Conservation (phyloP, 2,329 filamentous ascomycete species). For the Fusarium buharicum region DNA sequence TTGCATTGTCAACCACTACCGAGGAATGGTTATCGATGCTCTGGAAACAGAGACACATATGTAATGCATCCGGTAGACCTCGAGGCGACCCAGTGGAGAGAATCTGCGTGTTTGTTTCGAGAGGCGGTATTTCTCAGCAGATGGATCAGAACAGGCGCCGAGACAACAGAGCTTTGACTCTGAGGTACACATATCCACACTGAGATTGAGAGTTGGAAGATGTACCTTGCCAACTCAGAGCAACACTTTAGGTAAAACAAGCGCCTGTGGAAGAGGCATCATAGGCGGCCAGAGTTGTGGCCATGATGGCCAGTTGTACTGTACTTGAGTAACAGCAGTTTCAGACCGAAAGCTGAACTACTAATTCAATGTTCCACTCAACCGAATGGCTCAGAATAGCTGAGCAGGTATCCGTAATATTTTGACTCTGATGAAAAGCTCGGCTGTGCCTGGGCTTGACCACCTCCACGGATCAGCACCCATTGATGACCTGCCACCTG, state of each 20-base stretch:
- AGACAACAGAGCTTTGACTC: not conserved
- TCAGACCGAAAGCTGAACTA: conserved; percentile 5
- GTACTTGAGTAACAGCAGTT: conserved; percentile 13
- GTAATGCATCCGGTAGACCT: conserved; percentile 10
- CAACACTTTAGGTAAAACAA: conserved; percentile 33
- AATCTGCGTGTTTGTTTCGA: conserved; percentile 36
- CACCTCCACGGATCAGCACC: conserved; percentile 12
- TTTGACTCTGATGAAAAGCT: not conserved
- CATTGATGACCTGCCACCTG: conserved; percentile 42
- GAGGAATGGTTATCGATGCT: conserved; percentile 32
- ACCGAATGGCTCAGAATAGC: conserved; percentile 14
- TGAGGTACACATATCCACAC: conserved; percentile 11
- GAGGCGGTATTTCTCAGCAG: conserved; percentile 34
- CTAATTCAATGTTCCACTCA: not conserved
- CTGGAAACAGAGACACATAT: conserved; percentile 2
- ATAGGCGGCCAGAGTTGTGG: conserved; percentile 24
- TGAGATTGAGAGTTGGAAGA: conserved; percentile 1
- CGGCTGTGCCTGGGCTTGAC: conserved; percentile 1
- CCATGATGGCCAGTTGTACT: conserved; percentile 15
- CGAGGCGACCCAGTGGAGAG: conserved; percentile 34
- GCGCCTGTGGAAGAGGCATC: conserved; percentile 28
- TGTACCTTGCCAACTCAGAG: conserved; percentile 25
- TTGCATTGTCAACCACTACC: not conserved
- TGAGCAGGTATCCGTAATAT: not conserved
- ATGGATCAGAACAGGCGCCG: conserved; percentile 32